Conservation (phyloP, 805 yeast species). For the Saturnispora mendoncae region DNA sequence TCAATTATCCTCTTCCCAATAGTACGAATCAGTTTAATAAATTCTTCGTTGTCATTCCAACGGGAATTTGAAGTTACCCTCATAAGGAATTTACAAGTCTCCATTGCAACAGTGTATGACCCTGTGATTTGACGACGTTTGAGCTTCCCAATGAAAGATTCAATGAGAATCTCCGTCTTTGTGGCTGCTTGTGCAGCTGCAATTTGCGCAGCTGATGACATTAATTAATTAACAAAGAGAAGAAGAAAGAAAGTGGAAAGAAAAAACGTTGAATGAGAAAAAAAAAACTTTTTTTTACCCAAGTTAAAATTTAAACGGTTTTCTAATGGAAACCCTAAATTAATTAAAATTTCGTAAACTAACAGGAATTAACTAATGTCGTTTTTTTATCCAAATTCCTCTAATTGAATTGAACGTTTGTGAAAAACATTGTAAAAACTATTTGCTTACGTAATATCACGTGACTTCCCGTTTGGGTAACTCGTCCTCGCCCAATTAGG, state of each 20-base stretch:
- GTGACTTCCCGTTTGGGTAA: not conserved
- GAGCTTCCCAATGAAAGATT: conserved; percentile 36
- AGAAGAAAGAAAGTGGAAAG: no score
- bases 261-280: not conserved
- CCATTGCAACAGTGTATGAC: conserved; percentile 74
- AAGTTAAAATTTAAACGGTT: no score
- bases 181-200: conserved; percentile 18
- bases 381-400: no score
- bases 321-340: no score
- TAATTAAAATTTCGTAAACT: no score
- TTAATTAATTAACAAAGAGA: no score
- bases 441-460: not conserved
- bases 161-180: conserved; percentile 26
- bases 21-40: conserved; percentile 60
- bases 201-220: not conserved
- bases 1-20: conserved; percentile 62
- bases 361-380: no score
- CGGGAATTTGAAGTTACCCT: conserved; percentile 83
- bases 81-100: conserved; percentile 78
- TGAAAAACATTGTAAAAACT: no score
- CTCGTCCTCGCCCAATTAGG: no score
- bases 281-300: not conserved
- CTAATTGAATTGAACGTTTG: no score
- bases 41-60: conserved; percentile 72
- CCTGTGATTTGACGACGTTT: conserved; percentile 82